Evolutionary conservation across 768 basidiomycete genomes (phyloP).

Genomic region (Clitopilus passeckerianus): DNA sequence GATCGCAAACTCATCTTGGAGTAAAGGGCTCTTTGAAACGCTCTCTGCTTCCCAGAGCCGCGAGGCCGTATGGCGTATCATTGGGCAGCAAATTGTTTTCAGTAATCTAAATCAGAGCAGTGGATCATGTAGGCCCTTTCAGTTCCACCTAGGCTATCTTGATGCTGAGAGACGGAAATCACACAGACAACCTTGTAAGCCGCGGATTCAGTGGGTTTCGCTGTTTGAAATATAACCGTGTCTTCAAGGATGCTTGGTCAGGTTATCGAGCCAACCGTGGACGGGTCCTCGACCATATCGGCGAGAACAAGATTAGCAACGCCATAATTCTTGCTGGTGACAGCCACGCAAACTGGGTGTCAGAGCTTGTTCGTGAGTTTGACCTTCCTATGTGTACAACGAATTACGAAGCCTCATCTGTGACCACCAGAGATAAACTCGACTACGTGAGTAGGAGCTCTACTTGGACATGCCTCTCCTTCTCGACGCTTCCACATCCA

Average conservation of each 20-base stretch:
- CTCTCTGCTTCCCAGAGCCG: slow-evolving; percentile 39
- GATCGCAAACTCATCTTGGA: neutral
- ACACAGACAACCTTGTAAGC: too few relatives aligned
- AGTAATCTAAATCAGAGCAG: slow-evolving; percentile 37
- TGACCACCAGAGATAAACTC: slow-evolving; percentile 39
- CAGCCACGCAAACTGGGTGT: slow-evolving; percentile 59
- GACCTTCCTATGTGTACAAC: neutral
- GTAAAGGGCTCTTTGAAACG: slow-evolving; percentile 42
- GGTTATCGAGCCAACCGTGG: slow-evolving; percentile 53
- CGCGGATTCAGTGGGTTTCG: too few relatives aligned
- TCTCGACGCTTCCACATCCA: slow-evolving; percentile 8
- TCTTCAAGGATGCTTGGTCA: slow-evolving; percentile 48
- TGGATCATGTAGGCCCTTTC: slow-evolving; percentile 21
- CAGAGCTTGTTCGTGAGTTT: slow-evolving; percentile 46
- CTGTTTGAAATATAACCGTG: neutral
- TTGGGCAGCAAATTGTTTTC: slow-evolving; percentile 60
- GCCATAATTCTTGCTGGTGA: slow-evolving; percentile 58
- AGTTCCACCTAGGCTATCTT: neutral
- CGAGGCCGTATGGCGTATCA: slow-evolving; percentile 49
- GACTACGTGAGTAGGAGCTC: slow-evolving; percentile 28
- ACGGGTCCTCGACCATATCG: slow-evolving; percentile 47
- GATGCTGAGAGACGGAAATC: neutral
- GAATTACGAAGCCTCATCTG: neutral
- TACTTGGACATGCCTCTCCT: neutral
- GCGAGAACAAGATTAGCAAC: slow-evolving; percentile 45